Percentiles rank a stretch among this genome's conserved stretches.
phyloP scores from a whole-genome alignment of 805 yeast species.

The Saccharomycopsis oosterbeekiorum region DNA sequence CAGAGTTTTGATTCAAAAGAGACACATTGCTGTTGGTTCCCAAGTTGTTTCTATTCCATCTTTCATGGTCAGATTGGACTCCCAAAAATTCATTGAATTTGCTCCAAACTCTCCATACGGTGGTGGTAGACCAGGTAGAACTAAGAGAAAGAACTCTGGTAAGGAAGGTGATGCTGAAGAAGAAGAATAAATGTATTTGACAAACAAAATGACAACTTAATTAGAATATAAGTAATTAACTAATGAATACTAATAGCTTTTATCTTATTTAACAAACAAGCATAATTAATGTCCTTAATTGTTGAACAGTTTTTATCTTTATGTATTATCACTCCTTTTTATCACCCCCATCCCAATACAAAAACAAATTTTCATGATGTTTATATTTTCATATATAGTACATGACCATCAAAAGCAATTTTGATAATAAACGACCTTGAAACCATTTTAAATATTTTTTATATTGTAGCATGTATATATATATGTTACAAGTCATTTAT shows the following conservation, averaged over 20 bases:
- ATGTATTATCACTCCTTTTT: not conserved
- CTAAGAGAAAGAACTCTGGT: slow-evolving; percentile 83
- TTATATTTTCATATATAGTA: slow-evolving; percentile 1
- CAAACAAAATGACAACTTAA: not conserved
- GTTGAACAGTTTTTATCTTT: not conserved
- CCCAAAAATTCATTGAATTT: slow-evolving; percentile 99
- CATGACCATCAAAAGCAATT: not conserved
- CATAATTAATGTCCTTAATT: not conserved
- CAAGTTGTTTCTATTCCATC: slow-evolving; percentile 98
- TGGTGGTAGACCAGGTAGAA: slow-evolving; percentile 99
- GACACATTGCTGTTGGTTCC: slow-evolving; percentile 99
- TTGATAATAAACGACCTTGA: not conserved
- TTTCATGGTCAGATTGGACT: slow-evolving; percentile 98
- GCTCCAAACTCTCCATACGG: slow-evolving; percentile 99
- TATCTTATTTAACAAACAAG: slow-evolving; percentile 2
- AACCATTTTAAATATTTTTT: not conserved
- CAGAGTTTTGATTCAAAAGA: slow-evolving; percentile 95
- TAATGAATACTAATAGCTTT: slow-evolving; percentile 1
- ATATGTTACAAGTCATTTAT: not conserved
- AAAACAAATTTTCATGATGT: not conserved
- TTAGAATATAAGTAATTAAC: slow-evolving; percentile 1
- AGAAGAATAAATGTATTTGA: slow-evolving; percentile 54
- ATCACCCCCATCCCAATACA: not conserved
- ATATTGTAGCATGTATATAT: not conserved
- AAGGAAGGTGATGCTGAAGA: slow-evolving; percentile 65